Conservation (phyloP, 305 asterid genomes). For the Fraxinus greggii region DNA sequence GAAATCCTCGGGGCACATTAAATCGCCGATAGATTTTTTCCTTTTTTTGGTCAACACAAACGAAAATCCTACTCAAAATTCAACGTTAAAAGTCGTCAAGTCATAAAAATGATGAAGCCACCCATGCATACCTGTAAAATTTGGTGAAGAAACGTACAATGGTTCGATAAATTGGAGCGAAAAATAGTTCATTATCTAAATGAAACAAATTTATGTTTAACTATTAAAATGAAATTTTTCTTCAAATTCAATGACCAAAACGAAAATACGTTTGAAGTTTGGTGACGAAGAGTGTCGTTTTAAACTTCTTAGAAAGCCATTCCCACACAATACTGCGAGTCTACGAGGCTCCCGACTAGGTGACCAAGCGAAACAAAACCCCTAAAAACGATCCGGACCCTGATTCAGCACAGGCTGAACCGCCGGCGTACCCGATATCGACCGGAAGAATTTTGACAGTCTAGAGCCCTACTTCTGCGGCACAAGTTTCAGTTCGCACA, state of each 20-base stretch:
- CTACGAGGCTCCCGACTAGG: constrained; percentile 3
- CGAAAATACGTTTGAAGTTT: not conserved
- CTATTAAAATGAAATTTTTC: not conserved
- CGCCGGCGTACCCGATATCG: not conserved
- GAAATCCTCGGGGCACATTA: not conserved
- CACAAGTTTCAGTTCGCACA: constrained; percentile 4
- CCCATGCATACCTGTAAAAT: not conserved
- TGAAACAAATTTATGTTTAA: not conserved
- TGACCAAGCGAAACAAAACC: constrained; percentile 6
- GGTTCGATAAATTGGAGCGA: not conserved
- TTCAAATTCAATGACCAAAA: not conserved
- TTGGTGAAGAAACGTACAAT: not conserved
- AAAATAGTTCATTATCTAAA: not conserved
- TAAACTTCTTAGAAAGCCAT: not conserved
- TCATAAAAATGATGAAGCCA: not conserved
- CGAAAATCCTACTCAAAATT: not conserved
- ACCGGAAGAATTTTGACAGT: not conserved
- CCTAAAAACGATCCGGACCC: not conserved
- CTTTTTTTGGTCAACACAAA: too few relatives aligned
- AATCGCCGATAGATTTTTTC: not conserved
- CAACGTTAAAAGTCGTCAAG: not conserved
- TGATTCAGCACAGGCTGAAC: not conserved
- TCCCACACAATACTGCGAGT: not conserved
- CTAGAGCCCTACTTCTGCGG: not conserved
- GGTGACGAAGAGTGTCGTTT: not conserved